phyloP scores from a whole-genome alignment of 2,329 filamentous ascomycete genomes.

The Magnaporthales sp. region DNA sequence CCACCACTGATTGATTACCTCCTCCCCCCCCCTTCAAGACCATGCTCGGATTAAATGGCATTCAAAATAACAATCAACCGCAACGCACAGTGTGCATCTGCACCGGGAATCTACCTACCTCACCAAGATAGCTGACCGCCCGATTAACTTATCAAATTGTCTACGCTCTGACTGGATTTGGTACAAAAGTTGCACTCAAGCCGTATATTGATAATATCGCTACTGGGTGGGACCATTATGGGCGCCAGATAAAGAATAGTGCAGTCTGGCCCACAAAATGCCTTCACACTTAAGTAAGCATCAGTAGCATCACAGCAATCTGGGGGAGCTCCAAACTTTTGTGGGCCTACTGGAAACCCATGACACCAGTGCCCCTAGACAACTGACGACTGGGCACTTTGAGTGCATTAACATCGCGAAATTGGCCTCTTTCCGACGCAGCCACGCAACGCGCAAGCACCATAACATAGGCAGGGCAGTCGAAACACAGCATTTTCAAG shows the following conservation, averaged over 20 bases:
- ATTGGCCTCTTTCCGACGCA: background rate
- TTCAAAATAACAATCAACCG: background rate
- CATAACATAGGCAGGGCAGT: background rate
- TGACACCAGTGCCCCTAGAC: background rate
- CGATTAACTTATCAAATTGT: too few relatives aligned
- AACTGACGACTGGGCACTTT: background rate
- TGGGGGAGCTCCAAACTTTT: background rate
- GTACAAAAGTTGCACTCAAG: too few relatives aligned
- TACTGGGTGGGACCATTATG: too few relatives aligned
- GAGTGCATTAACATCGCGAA: background rate
- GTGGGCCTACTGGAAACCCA: background rate
- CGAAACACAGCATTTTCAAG: conserved; percentile 14
- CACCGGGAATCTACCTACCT: too few relatives aligned
- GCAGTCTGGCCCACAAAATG: too few relatives aligned
- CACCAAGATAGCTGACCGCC: too few relatives aligned
- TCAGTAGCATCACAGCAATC: background rate
- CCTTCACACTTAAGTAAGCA: background rate
- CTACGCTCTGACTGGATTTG: too few relatives aligned
- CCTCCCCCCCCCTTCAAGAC: background rate
- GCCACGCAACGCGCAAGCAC: background rate
- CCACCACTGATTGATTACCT: background rate
- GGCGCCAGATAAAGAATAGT: too few relatives aligned
- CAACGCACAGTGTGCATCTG: too few relatives aligned
- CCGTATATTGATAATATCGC: too few relatives aligned
- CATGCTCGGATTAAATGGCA: too few relatives aligned